These are phyloP conservation scores for Medicago arabica DNA, from an alignment of 306 rosid species.

Conservation along the genomic window DNA sequence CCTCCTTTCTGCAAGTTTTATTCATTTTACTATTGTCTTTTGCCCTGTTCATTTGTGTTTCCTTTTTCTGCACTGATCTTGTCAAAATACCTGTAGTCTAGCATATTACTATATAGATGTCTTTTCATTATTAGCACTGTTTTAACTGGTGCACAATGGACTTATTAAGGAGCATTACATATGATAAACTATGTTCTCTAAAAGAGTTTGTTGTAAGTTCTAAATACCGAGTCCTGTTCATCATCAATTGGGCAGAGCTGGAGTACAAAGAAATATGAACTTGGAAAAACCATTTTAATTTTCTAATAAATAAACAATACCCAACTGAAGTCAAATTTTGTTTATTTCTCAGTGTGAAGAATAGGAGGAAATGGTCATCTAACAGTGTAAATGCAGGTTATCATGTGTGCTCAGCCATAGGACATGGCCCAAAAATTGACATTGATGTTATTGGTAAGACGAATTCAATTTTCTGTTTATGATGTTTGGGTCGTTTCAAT, in stretches of 20 bases:
- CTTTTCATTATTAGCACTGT: conserved; percentile 24
- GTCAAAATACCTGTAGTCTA: conserved; percentile 17
- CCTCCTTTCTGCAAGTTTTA: conserved; percentile 13
- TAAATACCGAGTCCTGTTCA: conserved; percentile 13
- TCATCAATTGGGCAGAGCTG: conserved; percentile 32
- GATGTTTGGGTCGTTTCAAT: conserved; percentile 30
- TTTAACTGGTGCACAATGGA: conserved; percentile 1
- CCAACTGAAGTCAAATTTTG: conserved; percentile 1
- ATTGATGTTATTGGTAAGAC: conserved; percentile 71
- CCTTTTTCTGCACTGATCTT: conserved; percentile 20
- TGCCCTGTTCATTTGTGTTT: conserved; percentile 12
- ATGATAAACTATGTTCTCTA: conserved; percentile 1
- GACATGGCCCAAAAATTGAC: conserved; percentile 56
- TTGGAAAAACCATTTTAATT: background rate
- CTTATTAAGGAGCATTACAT: conserved; percentile 15
- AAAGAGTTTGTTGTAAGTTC: conserved; percentile 32
- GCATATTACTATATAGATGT: background rate
- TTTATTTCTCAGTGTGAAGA: conserved; percentile 20
- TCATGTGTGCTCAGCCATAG: conserved; percentile 74
- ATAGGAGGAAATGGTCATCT: conserved; percentile 42
- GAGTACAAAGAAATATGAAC: conserved; percentile 17
- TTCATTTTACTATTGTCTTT: conserved; percentile 11
- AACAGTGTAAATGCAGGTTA: conserved; percentile 73
- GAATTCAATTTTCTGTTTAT: conserved; percentile 9
- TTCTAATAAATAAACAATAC: conserved; percentile 20